phyloP scores from a whole-genome alignment of 2,329 filamentous ascomycete species.

The Paecilomyces sp. region DNA sequence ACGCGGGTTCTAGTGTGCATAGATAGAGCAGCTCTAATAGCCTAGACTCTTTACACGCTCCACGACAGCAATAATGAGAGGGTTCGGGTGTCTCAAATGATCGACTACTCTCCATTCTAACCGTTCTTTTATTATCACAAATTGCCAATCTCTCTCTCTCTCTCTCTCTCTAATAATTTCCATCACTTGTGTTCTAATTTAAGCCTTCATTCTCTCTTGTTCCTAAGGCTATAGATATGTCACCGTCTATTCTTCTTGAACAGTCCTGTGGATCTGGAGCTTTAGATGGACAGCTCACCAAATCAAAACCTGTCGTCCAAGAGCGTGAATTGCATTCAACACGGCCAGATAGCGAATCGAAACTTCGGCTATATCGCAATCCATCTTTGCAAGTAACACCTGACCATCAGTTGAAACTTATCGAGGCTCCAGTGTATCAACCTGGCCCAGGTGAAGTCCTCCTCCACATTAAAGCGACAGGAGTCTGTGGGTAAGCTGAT shows the following conservation, averaged over 20 bases:
- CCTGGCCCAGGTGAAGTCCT: conserved; percentile 51
- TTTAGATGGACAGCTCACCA: not conserved
- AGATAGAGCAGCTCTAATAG: not conserved
- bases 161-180: too few relatives aligned
- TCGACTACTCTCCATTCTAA: not conserved
- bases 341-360: not conserved
- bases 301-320: not conserved
- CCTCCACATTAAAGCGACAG: conserved; percentile 56
- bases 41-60: too few relatives aligned
- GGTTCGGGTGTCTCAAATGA: too few relatives aligned
- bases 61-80: too few relatives aligned
- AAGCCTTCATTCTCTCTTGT: not conserved
- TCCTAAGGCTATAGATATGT: not conserved
- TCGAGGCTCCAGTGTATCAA: conserved; percentile 50
- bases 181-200: not conserved
- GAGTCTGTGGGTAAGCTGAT: conserved; percentile 51
- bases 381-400: conserved; percentile 54
- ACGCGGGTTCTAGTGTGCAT: not conserved
- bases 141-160: not conserved
- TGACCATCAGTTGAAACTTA: conserved; percentile 51
- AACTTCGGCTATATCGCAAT: conserved; percentile 15
- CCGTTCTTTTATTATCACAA: not conserved
- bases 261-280: not conserved
- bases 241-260: not conserved
- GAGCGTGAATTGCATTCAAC: not conserved